A percentile compares a stretch with the other conserved stretches of the same genome.
These are phyloP conservation scores for Panicum hallii DNA, from an alignment of 202 grass and related monocot species.

Conservation along the genomic window DNA sequence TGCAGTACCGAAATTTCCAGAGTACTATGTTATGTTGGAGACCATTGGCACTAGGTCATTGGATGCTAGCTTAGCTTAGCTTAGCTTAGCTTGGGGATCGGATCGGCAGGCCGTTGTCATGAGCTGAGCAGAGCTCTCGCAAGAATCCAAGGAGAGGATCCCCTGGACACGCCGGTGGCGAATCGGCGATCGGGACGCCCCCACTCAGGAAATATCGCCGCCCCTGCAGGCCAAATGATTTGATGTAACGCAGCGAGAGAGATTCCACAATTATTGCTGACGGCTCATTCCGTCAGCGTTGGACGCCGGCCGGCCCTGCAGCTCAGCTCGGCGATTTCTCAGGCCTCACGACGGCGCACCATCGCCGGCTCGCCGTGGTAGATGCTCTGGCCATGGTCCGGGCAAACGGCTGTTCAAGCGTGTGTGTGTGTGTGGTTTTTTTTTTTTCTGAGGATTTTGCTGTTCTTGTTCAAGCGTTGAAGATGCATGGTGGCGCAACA, in stretches of 20 bases:
- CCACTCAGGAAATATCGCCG: conserved; percentile 5
- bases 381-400: too few species aligned
- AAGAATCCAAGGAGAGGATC: conserved; percentile 15
- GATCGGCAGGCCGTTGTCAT: background rate
- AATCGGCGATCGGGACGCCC: conserved; percentile 5
- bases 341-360: too few species aligned
- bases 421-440: too few species aligned
- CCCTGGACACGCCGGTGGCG: background rate
- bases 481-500: too few species aligned
- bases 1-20: background rate
- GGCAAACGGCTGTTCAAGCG: too few species aligned
- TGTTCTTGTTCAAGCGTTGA: too few species aligned
- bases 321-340: too few species aligned
- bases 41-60: background rate
- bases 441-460: too few species aligned
- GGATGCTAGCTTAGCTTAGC: background rate
- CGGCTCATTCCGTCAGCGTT: background rate
- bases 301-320: background rate
- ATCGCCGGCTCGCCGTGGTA: too few species aligned
- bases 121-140: background rate
- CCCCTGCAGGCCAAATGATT: conserved; percentile 7
- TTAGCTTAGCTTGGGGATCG: background rate
- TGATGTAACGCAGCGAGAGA: background rate
- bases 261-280: conserved; percentile 1
- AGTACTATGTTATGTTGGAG: background rate